A percentile compares a stretch with the other conserved stretches of the same genome.
phyloP scores from a whole-genome alignment of 371 early-diverging fungal species.

The Batkoa obscura region DNA sequence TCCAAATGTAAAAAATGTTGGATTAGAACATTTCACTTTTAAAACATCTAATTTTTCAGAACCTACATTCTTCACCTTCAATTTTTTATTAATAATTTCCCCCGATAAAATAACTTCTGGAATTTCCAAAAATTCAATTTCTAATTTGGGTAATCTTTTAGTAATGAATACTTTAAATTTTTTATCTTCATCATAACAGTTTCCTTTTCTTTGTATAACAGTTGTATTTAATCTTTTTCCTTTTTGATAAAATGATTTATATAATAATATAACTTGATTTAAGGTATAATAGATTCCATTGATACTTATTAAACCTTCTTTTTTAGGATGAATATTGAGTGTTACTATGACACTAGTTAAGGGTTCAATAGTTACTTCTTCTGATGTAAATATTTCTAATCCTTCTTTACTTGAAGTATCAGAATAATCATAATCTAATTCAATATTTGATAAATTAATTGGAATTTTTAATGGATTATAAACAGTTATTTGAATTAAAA shows the following conservation, averaged over 20 bases:
- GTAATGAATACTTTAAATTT: too few relatives aligned
- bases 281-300: conserved; percentile 59
- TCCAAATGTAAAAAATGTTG: conserved; percentile 65
- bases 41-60: conserved; percentile 46
- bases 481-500: conserved; percentile 11
- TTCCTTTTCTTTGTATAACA: too few relatives aligned
- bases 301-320: conserved; percentile 50
- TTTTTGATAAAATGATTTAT: conserved; percentile 9
- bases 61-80: conserved; percentile 76
- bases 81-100: conserved; percentile 44
- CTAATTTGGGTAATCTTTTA: conserved; percentile 72
- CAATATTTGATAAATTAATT: conserved; percentile 11
- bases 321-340: conserved; percentile 45
- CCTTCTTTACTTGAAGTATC: too few relatives aligned
- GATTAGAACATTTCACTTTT: conserved; percentile 65
- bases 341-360: conserved; percentile 16
- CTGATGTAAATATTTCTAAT: too few relatives aligned
- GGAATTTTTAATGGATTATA: conserved; percentile 16
- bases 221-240: too few relatives aligned
- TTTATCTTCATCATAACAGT: too few relatives aligned
- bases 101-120: conserved; percentile 69
- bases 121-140: conserved; percentile 47
- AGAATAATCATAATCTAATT: conserved; percentile 1
- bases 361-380: background rate
- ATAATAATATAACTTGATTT: conserved; percentile 48